Conservation (phyloP, 148 eudicot genomes). For the Amaranthus cruentus region DNA sequence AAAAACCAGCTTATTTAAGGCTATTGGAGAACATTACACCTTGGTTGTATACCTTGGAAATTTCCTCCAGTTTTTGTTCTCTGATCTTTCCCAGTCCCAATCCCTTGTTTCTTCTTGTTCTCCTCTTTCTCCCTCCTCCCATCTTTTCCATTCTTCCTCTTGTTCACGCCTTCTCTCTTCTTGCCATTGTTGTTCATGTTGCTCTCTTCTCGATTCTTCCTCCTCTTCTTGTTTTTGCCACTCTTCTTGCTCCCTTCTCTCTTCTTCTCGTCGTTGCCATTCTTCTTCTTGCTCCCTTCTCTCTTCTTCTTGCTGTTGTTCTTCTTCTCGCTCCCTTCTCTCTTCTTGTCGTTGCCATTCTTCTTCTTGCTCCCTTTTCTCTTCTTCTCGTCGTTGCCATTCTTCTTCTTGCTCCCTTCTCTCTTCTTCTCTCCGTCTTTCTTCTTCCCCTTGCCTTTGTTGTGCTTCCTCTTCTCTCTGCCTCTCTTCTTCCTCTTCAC, state of each 20-base stretch:
- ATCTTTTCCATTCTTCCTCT: slow-evolving; percentile 11
- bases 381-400: background rate
- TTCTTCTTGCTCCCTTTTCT: slow-evolving; percentile 13
- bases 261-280: background rate
- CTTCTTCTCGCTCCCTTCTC: background rate
- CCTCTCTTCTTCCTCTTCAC: slow-evolving; percentile 10
- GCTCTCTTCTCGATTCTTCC: background rate
- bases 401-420: slow-evolving; percentile 8
- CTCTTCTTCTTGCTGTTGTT: background rate
- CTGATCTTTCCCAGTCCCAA: background rate
- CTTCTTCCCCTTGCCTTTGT: slow-evolving; percentile 1
- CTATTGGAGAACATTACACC: no score
- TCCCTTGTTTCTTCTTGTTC: background rate
- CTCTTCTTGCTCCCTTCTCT: background rate
- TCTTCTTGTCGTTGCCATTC: slow-evolving; percentile 13
- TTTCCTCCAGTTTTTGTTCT: no score
- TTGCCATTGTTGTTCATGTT: background rate
- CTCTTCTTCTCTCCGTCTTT: background rate
- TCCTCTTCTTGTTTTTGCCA: background rate
- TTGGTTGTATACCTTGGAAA: no score
- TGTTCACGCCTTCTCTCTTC: slow-evolving; percentile 2
- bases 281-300: background rate
- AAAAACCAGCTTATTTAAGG: no score
- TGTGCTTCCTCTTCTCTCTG: background rate
- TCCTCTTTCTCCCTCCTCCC: slow-evolving; percentile 5